Conservation (phyloP, 202 grass and related monocot genomes). For the Hordeum pubiflorum region DNA sequence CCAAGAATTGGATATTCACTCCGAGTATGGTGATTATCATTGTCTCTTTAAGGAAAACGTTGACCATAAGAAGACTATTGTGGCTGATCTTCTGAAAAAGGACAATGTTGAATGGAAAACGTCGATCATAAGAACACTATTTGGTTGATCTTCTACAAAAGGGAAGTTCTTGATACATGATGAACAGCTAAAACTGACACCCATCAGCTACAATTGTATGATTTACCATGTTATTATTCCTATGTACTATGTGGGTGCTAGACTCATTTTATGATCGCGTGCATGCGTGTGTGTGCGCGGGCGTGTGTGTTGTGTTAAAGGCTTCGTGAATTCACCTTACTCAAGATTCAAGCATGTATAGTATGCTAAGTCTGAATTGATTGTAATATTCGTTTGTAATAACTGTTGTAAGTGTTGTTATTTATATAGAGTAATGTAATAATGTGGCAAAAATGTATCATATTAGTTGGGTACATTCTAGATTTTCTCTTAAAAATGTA, state of each 20-base stretch:
- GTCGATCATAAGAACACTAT: no score
- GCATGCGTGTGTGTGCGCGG: background rate
- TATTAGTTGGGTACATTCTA: no score
- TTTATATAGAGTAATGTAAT: no score
- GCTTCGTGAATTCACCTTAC: background rate
- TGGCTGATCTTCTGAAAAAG: background rate
- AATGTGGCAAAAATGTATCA: no score
- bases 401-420: no score
- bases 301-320: background rate
- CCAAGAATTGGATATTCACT: background rate
- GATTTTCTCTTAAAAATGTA: no score
- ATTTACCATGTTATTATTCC: background rate
- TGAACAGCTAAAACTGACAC: background rate
- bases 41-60: background rate
- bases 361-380: no score
- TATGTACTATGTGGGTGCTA: background rate
- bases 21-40: background rate
- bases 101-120: no score
- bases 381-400: no score
- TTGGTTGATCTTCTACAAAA: background rate
- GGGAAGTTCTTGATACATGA: background rate
- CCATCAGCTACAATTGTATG: background rate
- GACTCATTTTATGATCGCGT: background rate
- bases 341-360: background rate
- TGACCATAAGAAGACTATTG: background rate